phyloP scores from a whole-genome alignment of 352 stramenopile genomes.

The Phytophthora pini region DNA sequence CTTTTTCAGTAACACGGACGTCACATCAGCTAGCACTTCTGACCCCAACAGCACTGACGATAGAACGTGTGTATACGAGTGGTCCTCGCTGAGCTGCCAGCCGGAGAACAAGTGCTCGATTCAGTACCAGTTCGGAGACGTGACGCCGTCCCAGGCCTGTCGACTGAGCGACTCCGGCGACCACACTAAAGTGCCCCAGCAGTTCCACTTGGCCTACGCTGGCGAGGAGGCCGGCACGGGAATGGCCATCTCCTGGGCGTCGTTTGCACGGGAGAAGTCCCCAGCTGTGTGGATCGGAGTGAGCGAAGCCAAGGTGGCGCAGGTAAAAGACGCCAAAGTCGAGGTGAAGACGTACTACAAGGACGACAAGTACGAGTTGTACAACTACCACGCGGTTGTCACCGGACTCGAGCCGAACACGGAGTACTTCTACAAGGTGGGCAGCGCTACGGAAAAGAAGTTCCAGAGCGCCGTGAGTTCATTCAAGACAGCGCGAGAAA shows the following conservation, averaged over 20 bases:
- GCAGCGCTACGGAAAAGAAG: slow-evolving; percentile 11
- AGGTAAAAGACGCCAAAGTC: slow-evolving; percentile 27
- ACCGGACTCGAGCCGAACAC: slow-evolving; percentile 26
- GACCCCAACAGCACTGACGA: slow-evolving; percentile 32
- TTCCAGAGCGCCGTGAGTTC: slow-evolving; percentile 28
- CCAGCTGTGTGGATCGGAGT: slow-evolving; percentile 49
- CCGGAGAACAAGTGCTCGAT: slow-evolving; percentile 39
- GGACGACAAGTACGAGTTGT: slow-evolving; percentile 51
- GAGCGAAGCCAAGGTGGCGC: slow-evolving; percentile 6
- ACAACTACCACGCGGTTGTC: slow-evolving; percentile 35
- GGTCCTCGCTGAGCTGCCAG: slow-evolving; percentile 33
- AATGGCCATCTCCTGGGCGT: slow-evolving; percentile 44
- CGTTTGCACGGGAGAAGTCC: slow-evolving; percentile 32
- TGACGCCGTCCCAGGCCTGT: slow-evolving; percentile 26
- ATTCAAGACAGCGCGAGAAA: slow-evolving; percentile 39
- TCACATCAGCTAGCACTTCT: too few relatives aligned
- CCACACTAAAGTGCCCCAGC: too few relatives aligned
- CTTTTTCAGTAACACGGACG: too few relatives aligned
- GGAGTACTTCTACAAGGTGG: slow-evolving; percentile 34
- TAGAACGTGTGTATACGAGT: slow-evolving; percentile 42
- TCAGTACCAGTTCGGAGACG: slow-evolving; percentile 52
- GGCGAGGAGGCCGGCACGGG: too few relatives aligned
- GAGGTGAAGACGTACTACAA: slow-evolving; percentile 46
- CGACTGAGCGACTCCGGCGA: too few relatives aligned
- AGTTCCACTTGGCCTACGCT: too few relatives aligned